phyloP scores from a whole-genome alignment of 208 protist genomes.

The Wallacemonas collosoma region DNA sequence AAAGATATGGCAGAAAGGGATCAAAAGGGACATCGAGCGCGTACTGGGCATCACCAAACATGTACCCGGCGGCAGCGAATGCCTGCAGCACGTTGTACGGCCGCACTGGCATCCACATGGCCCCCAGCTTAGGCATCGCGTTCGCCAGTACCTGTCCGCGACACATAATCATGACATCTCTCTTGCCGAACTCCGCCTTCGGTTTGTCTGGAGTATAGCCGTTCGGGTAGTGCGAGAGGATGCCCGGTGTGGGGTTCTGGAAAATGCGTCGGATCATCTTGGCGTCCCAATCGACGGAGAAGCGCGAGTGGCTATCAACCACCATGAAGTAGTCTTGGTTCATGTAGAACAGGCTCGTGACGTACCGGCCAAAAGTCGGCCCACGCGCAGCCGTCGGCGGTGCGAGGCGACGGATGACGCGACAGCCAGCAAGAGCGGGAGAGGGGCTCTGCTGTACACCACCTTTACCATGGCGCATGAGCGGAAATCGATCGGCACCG shows the following conservation, averaged over 20 bases:
- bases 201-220: conserved; percentile 58
- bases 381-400: conserved; percentile 49
- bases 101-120: conserved; percentile 35
- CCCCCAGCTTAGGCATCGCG: conserved; percentile 69
- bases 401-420: conserved; percentile 53
- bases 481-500: conserved; percentile 16
- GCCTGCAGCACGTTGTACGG: conserved; percentile 44
- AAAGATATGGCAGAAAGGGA: conserved; percentile 91
- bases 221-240: conserved; percentile 87
- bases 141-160: conserved; percentile 59
- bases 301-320: conserved; percentile 84
- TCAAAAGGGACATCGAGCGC: conserved; percentile 90
- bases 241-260: conserved; percentile 60
- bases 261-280: conserved; percentile 71
- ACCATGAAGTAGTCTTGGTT: conserved; percentile 90
- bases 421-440: conserved; percentile 51
- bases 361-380: conserved; percentile 79
- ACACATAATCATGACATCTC: conserved; percentile 69
- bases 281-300: conserved; percentile 68
- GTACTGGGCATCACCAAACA: conserved; percentile 78
- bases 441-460: conserved; percentile 42
- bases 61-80: conserved; percentile 75
- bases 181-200: conserved; percentile 43
- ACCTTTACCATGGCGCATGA: conserved; percentile 30
- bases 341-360: conserved; percentile 76